Conservation (phyloP, 768 basidiomycete genomes). For the Leccinum incarnatum region DNA sequence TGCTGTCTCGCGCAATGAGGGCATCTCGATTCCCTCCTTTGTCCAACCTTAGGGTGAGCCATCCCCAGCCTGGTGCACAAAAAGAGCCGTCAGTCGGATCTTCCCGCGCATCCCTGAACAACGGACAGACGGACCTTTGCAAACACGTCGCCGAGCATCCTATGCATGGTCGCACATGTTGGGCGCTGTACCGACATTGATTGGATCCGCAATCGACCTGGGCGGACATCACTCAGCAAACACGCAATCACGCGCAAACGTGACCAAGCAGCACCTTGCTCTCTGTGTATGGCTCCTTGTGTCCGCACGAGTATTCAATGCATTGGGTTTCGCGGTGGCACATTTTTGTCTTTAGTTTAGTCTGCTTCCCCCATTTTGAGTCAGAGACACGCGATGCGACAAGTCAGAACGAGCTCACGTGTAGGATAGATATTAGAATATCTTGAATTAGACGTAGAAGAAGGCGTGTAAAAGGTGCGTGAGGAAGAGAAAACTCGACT, state of each 20-base stretch:
- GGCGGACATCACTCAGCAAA: conserved; percentile 6
- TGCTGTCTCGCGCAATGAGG: conserved; percentile 20
- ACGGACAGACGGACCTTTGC: conserved; percentile 34
- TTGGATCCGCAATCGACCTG: conserved; percentile 43
- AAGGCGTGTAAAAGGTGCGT: not conserved
- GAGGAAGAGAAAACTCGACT: conserved; percentile 4
- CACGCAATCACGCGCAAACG: conserved; percentile 24
- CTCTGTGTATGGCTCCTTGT: conserved; percentile 31
- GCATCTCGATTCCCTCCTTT: conserved; percentile 19
- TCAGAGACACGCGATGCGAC: conserved; percentile 10
- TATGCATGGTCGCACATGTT: conserved; percentile 34
- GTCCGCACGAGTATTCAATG: conserved; percentile 38
- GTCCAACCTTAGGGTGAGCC: conserved; percentile 20
- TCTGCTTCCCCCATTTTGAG: conserved; percentile 4
- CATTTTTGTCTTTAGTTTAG: conserved; percentile 30
- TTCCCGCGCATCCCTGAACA: conserved; percentile 1
- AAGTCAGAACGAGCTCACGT: conserved; percentile 14
- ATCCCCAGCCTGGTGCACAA: conserved; percentile 19
- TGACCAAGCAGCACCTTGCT: conserved; percentile 28
- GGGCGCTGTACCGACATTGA: conserved; percentile 43
- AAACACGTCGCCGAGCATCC: conserved; percentile 39
- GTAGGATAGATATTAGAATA: conserved; percentile 24
- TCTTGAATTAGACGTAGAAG: conserved; percentile 5
- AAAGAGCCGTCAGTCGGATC: conserved; percentile 15
- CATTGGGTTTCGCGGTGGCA: conserved; percentile 43